These are phyloP conservation scores for Leptomonas seymouri DNA, from an alignment of 208 protist species.

Conservation along the genomic window DNA sequence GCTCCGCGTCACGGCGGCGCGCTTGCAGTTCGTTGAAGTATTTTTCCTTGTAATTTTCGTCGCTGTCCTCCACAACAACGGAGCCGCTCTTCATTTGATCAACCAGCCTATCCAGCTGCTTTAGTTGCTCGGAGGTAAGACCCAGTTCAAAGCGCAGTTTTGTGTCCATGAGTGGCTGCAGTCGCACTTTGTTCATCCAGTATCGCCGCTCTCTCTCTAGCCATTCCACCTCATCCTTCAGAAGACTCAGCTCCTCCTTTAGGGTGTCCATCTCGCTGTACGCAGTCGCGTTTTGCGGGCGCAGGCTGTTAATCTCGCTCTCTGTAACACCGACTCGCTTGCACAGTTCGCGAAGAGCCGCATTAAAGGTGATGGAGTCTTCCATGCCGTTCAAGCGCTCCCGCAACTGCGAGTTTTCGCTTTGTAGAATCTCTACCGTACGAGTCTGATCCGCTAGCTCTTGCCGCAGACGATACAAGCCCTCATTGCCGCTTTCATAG, in stretches of 20 bases:
- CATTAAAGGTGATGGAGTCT: conserved; percentile 84
- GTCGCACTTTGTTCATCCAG: conserved; percentile 92
- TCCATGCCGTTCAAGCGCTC: conserved; percentile 83
- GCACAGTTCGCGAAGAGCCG: conserved; percentile 82
- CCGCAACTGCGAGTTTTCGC: conserved; percentile 82
- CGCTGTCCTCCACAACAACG: conserved; percentile 64
- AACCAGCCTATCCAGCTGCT: conserved; percentile 78
- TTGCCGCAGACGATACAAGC: conserved; percentile 60
- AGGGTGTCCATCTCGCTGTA: conserved; percentile 87
- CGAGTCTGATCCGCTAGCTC: conserved; percentile 62
- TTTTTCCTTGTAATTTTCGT: conserved; percentile 76
- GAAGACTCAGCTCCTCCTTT: conserved; percentile 66
- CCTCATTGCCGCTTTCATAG: conserved; percentile 80
- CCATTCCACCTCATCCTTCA: conserved; percentile 91
- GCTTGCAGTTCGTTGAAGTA: conserved; percentile 75
- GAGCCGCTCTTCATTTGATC: conserved; percentile 83
- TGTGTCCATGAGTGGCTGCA: conserved; percentile 88
- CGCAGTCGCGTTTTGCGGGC: conserved; percentile 51
- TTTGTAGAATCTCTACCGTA: conserved; percentile 67
- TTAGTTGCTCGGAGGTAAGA: conserved; percentile 80
- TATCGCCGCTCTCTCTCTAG: conserved; percentile 85
- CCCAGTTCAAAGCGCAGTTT: conserved; percentile 87
- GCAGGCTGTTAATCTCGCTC: conserved; percentile 85
- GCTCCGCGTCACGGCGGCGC: conserved; percentile 63
- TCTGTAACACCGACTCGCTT: conserved; percentile 80